A percentile compares a stretch with the other conserved stretches of the same genome.
These are phyloP conservation scores for Tetrahymena thermophila DNA, from an alignment of 73 alveolate genomes.

Conservation along the genomic window DNA sequence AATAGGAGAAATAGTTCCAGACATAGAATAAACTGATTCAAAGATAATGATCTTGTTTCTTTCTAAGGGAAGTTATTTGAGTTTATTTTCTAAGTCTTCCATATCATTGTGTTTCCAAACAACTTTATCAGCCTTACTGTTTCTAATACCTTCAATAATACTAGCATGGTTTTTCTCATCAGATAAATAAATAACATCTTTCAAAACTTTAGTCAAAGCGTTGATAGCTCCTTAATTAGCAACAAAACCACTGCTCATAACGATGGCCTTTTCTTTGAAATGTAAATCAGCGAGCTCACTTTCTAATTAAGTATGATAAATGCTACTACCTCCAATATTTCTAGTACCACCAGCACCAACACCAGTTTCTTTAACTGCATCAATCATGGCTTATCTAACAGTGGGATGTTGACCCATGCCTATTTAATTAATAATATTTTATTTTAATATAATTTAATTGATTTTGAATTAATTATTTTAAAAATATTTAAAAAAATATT, in stretches of 20 bases:
- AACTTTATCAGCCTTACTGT: constrained; percentile 43
- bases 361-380: constrained; percentile 50
- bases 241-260: constrained; percentile 64
- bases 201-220: constrained; percentile 51
- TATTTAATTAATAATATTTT: not conserved
- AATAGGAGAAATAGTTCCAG: constrained; percentile 62
- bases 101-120: constrained; percentile 65
- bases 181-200: constrained; percentile 52
- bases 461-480: too few relatives aligned
- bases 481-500: too few relatives aligned
- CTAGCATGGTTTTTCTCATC: constrained; percentile 77
- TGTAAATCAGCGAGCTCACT: constrained; percentile 64
- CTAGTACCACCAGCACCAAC: constrained; percentile 85
- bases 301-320: constrained; percentile 57
- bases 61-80: constrained; percentile 33
- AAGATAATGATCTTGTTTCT: constrained; percentile 58
- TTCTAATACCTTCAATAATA: constrained; percentile 64
- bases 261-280: constrained; percentile 54
- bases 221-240: constrained; percentile 71
- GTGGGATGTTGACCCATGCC: constrained; percentile 66
- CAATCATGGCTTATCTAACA: constrained; percentile 56
- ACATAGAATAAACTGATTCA: constrained; percentile 75
- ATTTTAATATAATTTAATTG: too few relatives aligned
- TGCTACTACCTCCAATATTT: constrained; percentile 74
- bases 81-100: constrained; percentile 49